Evolutionary conservation across 2,329 filamentous ascomycete species (phyloP).

Genomic region (Fusarium haematococcum): DNA sequence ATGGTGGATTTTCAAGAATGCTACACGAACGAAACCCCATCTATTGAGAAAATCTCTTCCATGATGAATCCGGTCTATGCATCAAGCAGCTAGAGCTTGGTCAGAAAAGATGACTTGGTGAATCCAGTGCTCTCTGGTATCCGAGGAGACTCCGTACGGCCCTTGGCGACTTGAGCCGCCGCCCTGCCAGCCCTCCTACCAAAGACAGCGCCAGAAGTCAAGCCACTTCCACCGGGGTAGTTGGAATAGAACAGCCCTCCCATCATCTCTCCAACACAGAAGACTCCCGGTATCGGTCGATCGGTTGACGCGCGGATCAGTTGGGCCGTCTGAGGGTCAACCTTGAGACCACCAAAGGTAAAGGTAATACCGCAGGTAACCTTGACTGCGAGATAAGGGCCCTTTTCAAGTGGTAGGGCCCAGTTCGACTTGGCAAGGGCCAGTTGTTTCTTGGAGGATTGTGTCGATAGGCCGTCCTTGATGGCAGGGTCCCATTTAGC

Average conservation of each 20-base stretch:
- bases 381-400: constrained; percentile 72
- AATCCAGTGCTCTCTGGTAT: no score
- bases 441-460: constrained; percentile 59
- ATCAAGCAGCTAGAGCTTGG: background rate
- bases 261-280: constrained; percentile 74
- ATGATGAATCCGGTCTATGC: background rate
- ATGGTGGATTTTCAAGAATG: background rate
- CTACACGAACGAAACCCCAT: background rate
- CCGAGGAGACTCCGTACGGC: background rate
- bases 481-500: constrained; percentile 68
- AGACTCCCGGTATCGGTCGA: constrained; percentile 65
- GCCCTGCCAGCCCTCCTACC: constrained; percentile 55
- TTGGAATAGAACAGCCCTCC: constrained; percentile 73
- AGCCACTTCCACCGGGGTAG: constrained; percentile 71
- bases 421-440: constrained; percentile 72
- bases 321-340: constrained; percentile 65
- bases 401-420: constrained; percentile 68
- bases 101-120: no score
- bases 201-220: constrained; percentile 70
- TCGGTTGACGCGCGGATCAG: constrained; percentile 60
- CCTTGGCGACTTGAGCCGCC: constrained; percentile 30
- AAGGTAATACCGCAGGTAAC: constrained; percentile 76
- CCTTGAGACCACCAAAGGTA: constrained; percentile 73
- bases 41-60: background rate
- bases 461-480: constrained; percentile 72